Conservation (phyloP, 139 green algal species). For the Chlorella sp. region DNA sequence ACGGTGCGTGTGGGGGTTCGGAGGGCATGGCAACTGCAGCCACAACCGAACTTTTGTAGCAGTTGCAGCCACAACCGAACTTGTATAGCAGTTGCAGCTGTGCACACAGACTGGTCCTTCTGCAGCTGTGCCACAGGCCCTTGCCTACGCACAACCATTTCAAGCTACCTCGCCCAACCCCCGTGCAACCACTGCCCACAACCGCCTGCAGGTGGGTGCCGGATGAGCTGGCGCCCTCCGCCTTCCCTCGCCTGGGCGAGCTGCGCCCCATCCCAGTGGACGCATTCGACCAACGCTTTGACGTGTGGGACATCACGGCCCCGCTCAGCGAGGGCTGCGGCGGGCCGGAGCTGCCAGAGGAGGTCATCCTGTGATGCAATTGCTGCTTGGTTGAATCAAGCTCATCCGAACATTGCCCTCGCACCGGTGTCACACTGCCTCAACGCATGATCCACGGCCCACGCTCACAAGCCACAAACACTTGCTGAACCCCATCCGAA, state of each 20-base stretch:
- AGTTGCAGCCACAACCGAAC: background rate
- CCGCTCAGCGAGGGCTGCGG: slow-evolving; percentile 56
- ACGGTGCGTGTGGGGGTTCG: background rate
- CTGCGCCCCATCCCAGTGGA: slow-evolving; percentile 50
- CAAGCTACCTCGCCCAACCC: background rate
- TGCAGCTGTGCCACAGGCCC: too few species aligned
- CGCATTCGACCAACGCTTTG: slow-evolving; percentile 54
- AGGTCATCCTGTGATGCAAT: slow-evolving; percentile 52
- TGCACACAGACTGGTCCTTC: too few species aligned
- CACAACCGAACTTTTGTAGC: background rate
- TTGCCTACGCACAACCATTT: too few species aligned
- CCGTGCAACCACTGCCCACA: too few species aligned
- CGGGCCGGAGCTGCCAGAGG: slow-evolving; percentile 59
- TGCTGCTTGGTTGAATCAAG: too few species aligned
- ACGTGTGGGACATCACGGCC: slow-evolving; percentile 56
- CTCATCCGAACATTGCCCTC: too few species aligned
- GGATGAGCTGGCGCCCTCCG: slow-evolving; percentile 38
- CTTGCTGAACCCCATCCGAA: too few species aligned
- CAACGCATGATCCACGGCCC: too few species aligned
- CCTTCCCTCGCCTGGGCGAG: slow-evolving; percentile 47
- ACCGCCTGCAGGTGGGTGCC: slow-evolving; percentile 20
- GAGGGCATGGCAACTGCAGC: background rate
- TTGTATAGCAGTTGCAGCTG: too few species aligned
- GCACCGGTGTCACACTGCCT: too few species aligned
- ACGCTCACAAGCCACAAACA: too few species aligned